Conservation (phyloP, 179 eudicot genomes). For the Spergularia azorica region DNA sequence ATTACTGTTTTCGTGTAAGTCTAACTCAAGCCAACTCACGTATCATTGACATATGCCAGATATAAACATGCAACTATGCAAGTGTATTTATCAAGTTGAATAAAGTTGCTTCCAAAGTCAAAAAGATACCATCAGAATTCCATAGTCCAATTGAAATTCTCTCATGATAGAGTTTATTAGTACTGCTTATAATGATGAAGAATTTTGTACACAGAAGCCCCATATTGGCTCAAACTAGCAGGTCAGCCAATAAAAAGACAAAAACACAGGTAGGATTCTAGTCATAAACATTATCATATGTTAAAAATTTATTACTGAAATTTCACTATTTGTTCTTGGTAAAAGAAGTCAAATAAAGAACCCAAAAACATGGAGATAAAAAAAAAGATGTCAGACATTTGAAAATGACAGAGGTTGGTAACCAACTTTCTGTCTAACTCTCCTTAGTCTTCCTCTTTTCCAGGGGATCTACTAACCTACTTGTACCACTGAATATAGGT, state of each 20-base stretch:
- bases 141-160: neutral
- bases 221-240: neutral
- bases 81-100: too few relatives aligned
- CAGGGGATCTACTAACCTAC: neutral
- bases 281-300: neutral
- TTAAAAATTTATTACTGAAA: neutral
- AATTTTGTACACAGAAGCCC: neutral
- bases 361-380: conserved; percentile 22
- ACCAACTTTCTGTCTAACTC: conserved; percentile 22
- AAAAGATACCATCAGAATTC: conserved; percentile 10
- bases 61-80: too few relatives aligned
- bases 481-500: neutral
- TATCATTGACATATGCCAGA: too few relatives aligned
- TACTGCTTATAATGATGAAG: neutral
- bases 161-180: too few relatives aligned
- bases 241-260: neutral
- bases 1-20: too few relatives aligned
- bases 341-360: conserved; percentile 20
- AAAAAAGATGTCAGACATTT: neutral
- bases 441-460: conserved; percentile 27
- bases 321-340: neutral
- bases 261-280: neutral
- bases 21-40: neutral
- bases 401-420: conserved; percentile 19
- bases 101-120: conserved; percentile 6